Percentiles rank a stretch among this genome's conserved stretches.
Evolutionary conservation across 257 asterid genomes (phyloP).

Genomic region (Penstemon davidsonii): DNA sequence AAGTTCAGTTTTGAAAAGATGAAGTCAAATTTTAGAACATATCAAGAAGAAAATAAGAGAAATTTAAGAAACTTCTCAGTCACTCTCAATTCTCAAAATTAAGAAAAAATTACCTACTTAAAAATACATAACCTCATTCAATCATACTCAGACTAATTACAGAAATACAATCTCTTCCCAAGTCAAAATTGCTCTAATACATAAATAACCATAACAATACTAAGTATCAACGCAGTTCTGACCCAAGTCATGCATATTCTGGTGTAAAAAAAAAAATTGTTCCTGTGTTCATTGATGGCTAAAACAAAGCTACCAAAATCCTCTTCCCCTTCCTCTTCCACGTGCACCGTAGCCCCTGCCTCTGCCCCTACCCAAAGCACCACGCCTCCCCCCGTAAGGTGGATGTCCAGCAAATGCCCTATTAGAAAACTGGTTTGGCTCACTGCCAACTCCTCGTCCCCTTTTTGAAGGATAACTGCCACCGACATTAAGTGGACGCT

Average conservation of each 20-base stretch:
- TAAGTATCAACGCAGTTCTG: neutral
- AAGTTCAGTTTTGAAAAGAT: too few species aligned
- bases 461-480: slow-evolving; percentile 40
- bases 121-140: neutral
- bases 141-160: neutral
- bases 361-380: slow-evolving; percentile 42
- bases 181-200: slow-evolving; percentile 35
- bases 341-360: slow-evolving; percentile 50
- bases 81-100: too few species aligned
- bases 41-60: too few species aligned
- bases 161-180: slow-evolving; percentile 15
- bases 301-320: slow-evolving; percentile 38
- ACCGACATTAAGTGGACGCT: slow-evolving; percentile 54
- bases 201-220: neutral
- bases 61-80: too few species aligned
- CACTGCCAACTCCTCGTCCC: slow-evolving; percentile 63
- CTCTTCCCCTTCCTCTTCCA: slow-evolving; percentile 57
- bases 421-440: slow-evolving; percentile 38
- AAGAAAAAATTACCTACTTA: too few species aligned
- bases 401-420: slow-evolving; percentile 40
- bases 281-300: slow-evolving; percentile 17
- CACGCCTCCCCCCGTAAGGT: slow-evolving; percentile 50
- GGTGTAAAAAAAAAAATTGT: neutral
- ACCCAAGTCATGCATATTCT: neutral
- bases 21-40: too few species aligned